phyloP scores from a whole-genome alignment of 2,329 filamentous ascomycete genomes.

The Aspergillus japonicus region DNA sequence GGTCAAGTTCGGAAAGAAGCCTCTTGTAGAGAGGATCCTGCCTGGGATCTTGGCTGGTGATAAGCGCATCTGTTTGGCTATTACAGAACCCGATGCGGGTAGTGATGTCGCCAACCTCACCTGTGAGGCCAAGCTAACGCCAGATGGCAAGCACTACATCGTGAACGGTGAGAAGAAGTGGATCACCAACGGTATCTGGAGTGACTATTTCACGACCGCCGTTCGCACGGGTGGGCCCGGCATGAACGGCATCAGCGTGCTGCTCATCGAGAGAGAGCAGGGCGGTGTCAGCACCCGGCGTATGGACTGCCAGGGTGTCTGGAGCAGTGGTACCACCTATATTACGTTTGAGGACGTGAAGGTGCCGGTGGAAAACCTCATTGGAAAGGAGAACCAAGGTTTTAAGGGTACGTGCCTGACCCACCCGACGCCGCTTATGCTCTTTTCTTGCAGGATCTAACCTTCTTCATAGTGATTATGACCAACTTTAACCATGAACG shows the following conservation, averaged over 20 bases:
- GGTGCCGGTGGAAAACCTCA: conserved; percentile 96
- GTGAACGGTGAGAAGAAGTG: conserved; percentile 99
- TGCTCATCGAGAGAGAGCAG: conserved; percentile 82
- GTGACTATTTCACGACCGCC: conserved; percentile 95
- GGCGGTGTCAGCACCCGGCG: conserved; percentile 87
- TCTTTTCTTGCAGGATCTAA: not conserved
- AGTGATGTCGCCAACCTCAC: conserved; percentile 93
- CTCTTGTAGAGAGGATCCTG: conserved; percentile 79
- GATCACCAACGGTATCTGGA: conserved; percentile 98
- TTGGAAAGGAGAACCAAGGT: conserved; percentile 96
- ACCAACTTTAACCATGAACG: conserved; percentile 99
- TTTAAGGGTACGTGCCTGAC: conserved; percentile 65
- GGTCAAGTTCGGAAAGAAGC: conserved; percentile 86
- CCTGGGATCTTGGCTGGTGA: conserved; percentile 86
- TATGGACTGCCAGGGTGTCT: conserved; percentile 99
- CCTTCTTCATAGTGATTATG: conserved; percentile 72
- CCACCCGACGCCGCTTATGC: conserved; percentile 15
- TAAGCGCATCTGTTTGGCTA: conserved; percentile 96
- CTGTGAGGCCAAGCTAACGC: conserved; percentile 90
- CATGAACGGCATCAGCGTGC: conserved; percentile 88
- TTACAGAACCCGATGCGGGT: conserved; percentile 94
- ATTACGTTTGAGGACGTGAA: conserved; percentile 99
- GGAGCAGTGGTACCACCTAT: conserved; percentile 93
- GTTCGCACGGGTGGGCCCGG: conserved; percentile 84
- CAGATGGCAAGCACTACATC: conserved; percentile 98